phyloP scores from a whole-genome alignment of 129 eudicot species.

The Silybum marianum region DNA sequence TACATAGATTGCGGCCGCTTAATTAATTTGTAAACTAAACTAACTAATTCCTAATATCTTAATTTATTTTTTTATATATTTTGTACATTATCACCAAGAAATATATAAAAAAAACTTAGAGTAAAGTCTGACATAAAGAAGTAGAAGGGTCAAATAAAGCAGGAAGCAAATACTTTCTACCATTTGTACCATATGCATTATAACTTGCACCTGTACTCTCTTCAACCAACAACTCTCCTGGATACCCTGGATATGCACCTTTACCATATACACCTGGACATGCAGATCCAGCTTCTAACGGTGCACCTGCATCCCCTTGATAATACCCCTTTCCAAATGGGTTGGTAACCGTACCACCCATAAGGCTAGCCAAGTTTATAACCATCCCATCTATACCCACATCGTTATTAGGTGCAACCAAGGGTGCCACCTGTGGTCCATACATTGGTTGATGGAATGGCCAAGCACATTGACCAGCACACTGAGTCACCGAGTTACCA shows the following conservation, averaged over 20 bases:
- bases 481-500: constrained; percentile 64
- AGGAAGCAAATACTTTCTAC: constrained; percentile 68
- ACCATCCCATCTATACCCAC: constrained; percentile 69
- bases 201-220: constrained; percentile 68
- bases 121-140: constrained; percentile 55
- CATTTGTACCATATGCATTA: constrained; percentile 70
- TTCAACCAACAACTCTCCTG: constrained; percentile 70
- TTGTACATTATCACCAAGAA: constrained; percentile 6
- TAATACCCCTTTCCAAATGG: constrained; percentile 66
- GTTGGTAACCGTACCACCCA: constrained; percentile 64
- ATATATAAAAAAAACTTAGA: constrained; percentile 8
- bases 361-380: constrained; percentile 42
- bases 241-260: constrained; percentile 80
- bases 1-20: too few species aligned
- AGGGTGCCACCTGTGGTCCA: constrained; percentile 67
- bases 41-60: not conserved
- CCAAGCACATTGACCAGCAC: constrained; percentile 87
- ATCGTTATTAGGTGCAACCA: constrained; percentile 61
- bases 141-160: constrained; percentile 69
- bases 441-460: constrained; percentile 73
- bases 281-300: constrained; percentile 64
- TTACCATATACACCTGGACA: constrained; percentile 68
- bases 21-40: constrained; percentile 1
- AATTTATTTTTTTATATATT: not conserved
- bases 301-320: constrained; percentile 57